These are phyloP conservation scores for Ampelocalamus luodianensis DNA, from an alignment of 176 grass and related monocot genomes.

Conservation along the genomic window DNA sequence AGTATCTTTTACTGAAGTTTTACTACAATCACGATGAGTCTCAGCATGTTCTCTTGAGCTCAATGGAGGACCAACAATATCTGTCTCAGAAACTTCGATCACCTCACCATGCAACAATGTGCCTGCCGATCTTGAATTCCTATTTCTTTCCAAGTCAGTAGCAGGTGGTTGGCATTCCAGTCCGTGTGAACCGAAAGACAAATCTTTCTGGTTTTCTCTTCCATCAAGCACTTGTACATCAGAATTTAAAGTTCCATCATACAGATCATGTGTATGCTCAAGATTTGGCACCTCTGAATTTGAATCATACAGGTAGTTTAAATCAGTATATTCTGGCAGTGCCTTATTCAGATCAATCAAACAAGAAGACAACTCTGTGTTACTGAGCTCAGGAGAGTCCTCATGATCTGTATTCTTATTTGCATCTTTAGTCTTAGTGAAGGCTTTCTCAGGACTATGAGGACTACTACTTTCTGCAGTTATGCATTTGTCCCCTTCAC, in stretches of 20 bases:
- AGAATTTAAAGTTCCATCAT: background rate
- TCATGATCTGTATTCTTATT: constrained; percentile 28
- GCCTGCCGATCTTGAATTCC: background rate
- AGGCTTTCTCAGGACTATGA: constrained; percentile 24
- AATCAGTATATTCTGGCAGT: constrained; percentile 36
- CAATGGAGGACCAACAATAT: constrained; percentile 31
- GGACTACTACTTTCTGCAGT: constrained; percentile 43
- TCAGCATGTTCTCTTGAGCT: constrained; percentile 22
- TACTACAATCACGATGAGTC: constrained; percentile 12
- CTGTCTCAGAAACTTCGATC: constrained; percentile 2
- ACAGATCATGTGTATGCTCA: constrained; percentile 17
- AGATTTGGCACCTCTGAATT: constrained; percentile 31
- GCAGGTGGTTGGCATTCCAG: constrained; percentile 15
- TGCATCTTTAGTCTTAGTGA: constrained; percentile 7
- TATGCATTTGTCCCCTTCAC: constrained; percentile 45
- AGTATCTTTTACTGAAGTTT: constrained; percentile 32
- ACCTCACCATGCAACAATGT: constrained; percentile 8
- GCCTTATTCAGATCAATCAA: constrained; percentile 58
- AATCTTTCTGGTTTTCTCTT: constrained; percentile 16
- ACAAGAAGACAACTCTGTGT: constrained; percentile 23
- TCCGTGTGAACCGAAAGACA: constrained; percentile 16
- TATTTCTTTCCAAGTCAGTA: constrained; percentile 28
- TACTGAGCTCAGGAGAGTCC: constrained; percentile 31
- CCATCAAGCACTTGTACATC: constrained; percentile 30
- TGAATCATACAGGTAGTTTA: background rate